Base-by-base conservation (phyloP, 805 yeast species). In the Candida arabinofermentans region DNA sequence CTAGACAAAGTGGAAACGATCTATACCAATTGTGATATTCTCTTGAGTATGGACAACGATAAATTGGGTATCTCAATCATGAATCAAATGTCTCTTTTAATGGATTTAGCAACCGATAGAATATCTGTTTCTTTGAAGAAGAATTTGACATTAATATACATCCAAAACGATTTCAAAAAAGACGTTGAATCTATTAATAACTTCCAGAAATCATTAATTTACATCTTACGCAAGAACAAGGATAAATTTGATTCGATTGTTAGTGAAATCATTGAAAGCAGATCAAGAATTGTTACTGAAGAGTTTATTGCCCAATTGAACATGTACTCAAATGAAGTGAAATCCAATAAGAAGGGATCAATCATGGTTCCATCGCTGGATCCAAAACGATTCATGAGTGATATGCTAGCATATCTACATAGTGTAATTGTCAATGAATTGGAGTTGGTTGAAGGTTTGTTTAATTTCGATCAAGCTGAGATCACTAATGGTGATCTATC, bases 371-470 rank as follows among this genome's bases (percentile, higher is more conserved):
- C 83, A 8, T 82, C 86, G 0, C 84, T 84, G 58, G 96, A 91
- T 58, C 86, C 96, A 1, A 69, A 81, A 21, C 70, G 96, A 41
- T 90, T 81, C 49, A 69, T 87, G 14, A 95, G 97, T 21, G 96
- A 89, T 58, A 72, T 93, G 24, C 66, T 93, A 29, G 98, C 98
- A 0, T 86, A 85, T 67, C 73, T 89, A 2, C 97, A 93, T 58
- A 77, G 90, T 2, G 73, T 86, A 4, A 81, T 89, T 24, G 95
- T 89, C 4, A 86, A 87, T 62, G 99, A 93, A 61, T 73, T 80
- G 31, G 99, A 93, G 56, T 71, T 83, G 24, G 72, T 91, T 5
- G 71, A 72, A 8, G 71, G 80, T 16, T 63, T 91, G 38, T 81
- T 91, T 41, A 72, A 72, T 35, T 56, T 62, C 32, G 65, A 61